A percentile compares a stretch with the other conserved stretches of the same genome.
Evolutionary conservation across 2,329 filamentous ascomycete species (phyloP).

Genomic region (Cordyceps javanica): DNA sequence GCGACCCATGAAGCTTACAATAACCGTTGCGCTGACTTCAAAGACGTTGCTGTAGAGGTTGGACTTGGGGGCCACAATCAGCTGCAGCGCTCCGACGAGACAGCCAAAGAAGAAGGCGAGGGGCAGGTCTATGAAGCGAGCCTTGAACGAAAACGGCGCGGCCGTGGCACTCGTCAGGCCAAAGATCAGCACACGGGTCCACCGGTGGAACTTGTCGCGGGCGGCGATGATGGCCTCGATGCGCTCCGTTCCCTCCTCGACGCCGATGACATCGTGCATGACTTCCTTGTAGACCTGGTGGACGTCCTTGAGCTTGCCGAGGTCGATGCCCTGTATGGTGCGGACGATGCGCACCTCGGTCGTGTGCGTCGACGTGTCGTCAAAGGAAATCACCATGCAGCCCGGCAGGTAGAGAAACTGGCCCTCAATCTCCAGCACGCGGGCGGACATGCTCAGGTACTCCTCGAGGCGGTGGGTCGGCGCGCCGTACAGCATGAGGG

Average conservation of each 20-base stretch:
- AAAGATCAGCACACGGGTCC: conserved; percentile 56
- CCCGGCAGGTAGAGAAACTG: conserved; percentile 87
- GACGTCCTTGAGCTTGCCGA: conserved; percentile 55
- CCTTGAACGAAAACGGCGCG: conserved; percentile 69
- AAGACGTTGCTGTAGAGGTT: conserved; percentile 63
- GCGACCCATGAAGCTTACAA: conserved; percentile 57
- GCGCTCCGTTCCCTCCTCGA: conserved; percentile 49
- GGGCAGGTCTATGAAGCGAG: conserved; percentile 65
- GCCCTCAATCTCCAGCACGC: conserved; percentile 77
- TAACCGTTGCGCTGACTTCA: conserved; percentile 54
- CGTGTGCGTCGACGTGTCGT: conserved; percentile 59
- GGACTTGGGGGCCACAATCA: conserved; percentile 62
- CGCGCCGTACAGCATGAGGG: conserved; percentile 81
- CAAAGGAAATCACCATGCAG: conserved; percentile 90
- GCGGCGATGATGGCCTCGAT: conserved; percentile 50
- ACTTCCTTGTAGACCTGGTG: conserved; percentile 61
- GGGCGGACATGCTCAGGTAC: conserved; percentile 79
- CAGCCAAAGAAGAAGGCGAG: conserved; percentile 65
- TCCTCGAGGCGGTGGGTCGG: conserved; percentile 87
- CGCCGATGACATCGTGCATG: conserved; percentile 52
- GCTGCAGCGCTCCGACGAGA: conserved; percentile 62
- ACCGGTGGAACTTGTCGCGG: conserved; percentile 47
- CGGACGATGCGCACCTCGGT: conserved; percentile 62
- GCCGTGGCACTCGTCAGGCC: conserved; percentile 67
- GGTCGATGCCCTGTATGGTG: conserved; percentile 49